These are phyloP conservation scores for Zanthoxylum bungeanum DNA, from an alignment of 345 rosid genomes.

Conservation along the genomic window DNA sequence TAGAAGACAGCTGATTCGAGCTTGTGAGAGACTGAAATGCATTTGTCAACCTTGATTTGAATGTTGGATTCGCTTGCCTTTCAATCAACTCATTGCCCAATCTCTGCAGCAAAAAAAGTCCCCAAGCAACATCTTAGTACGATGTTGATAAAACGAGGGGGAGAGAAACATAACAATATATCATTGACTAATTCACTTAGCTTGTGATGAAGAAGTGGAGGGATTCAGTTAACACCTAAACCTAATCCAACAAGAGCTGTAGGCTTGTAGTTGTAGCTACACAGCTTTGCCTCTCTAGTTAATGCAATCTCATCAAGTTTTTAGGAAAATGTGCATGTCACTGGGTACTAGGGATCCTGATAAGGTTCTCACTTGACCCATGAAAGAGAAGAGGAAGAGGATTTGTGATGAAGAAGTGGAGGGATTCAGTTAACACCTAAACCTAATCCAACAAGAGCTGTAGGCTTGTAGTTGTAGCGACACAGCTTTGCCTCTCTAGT, in stretches of 20 bases:
- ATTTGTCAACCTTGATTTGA: constrained; percentile 63
- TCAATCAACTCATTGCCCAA: constrained; percentile 75
- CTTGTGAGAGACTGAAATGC: constrained; percentile 77
- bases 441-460: neutral
- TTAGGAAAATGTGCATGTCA: neutral
- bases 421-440: neutral
- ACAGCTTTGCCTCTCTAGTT: neutral
- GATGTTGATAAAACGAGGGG: neutral
- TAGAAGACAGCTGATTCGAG: constrained; percentile 72
- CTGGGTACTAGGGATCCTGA: neutral
- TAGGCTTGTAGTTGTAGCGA: no score
- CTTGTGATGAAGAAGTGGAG: neutral
- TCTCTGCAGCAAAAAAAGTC: constrained; percentile 38
- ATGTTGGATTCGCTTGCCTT: constrained; percentile 55
- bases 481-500: neutral
- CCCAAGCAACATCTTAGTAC: neutral
- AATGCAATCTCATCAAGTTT: neutral
- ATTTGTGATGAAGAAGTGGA: neutral
- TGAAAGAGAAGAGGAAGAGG: neutral
- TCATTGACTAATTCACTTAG: neutral
- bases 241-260: neutral
- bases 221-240: neutral
- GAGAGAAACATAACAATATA: neutral
- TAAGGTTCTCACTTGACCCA: neutral
- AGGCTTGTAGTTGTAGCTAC: no score